Evolutionary conservation across 2,329 filamentous ascomycete species (phyloP).

Genomic region (Talaromyces sp.): DNA sequence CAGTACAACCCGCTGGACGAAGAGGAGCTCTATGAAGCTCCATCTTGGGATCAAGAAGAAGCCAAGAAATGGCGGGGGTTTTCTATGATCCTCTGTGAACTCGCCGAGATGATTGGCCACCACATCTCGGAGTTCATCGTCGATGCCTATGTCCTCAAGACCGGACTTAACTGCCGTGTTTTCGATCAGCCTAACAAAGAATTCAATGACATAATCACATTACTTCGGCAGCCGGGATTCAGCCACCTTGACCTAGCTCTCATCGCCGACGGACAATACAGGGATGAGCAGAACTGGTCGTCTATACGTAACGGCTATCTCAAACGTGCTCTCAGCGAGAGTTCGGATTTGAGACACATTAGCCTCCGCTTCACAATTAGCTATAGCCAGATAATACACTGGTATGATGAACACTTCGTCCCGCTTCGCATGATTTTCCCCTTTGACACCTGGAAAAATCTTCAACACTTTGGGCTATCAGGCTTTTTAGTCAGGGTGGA

Average conservation of each 20-base stretch:
- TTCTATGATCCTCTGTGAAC: not conserved
- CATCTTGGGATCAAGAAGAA: not conserved
- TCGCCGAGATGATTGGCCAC: not conserved
- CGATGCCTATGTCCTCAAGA: not conserved
- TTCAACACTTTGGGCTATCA: slow-evolving; percentile 30
- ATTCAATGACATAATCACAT: not conserved
- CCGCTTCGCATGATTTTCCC: slow-evolving; percentile 28
- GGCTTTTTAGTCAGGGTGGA: slow-evolving; percentile 22
- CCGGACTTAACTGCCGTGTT: not conserved
- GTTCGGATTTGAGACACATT: not conserved
- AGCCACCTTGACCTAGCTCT: slow-evolving; percentile 24
- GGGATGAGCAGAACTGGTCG: not conserved
- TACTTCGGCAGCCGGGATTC: slow-evolving; percentile 18
- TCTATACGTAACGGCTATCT: slow-evolving; percentile 8
- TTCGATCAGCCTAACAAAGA: not conserved
- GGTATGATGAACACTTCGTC: not conserved
- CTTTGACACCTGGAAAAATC: slow-evolving; percentile 21
- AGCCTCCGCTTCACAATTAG: not conserved
- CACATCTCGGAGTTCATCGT: not conserved
- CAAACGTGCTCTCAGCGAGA: not conserved
- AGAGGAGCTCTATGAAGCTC: not conserved
- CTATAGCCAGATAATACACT: too few relatives aligned
- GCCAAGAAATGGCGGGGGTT: not conserved
- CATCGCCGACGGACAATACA: slow-evolving; percentile 11
- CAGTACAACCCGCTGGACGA: not conserved